phyloP scores from a whole-genome alignment of 176 grass and related monocot genomes.

The Cenchrus purpureus region DNA sequence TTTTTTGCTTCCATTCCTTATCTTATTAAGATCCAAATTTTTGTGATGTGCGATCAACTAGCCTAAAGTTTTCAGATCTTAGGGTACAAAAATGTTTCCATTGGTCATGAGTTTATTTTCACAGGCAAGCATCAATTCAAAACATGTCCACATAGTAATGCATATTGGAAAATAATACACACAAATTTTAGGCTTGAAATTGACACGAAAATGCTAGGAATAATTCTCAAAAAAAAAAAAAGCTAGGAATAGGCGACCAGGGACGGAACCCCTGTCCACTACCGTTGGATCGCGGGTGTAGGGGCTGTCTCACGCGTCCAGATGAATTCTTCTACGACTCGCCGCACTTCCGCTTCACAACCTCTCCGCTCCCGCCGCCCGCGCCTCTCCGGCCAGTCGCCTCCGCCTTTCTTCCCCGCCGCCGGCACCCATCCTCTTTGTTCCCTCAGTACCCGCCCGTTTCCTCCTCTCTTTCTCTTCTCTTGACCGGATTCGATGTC shows the following conservation, averaged over 20 bases:
- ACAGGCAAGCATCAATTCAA: background rate
- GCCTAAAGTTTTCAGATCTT: too few species aligned
- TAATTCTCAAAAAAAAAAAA: too few species aligned
- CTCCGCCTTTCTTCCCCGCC: background rate
- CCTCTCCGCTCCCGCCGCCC: background rate
- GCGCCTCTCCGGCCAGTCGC: conserved; percentile 13
- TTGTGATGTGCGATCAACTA: background rate
- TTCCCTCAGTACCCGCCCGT: background rate
- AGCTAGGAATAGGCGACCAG: too few species aligned
- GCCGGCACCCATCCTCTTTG: background rate
- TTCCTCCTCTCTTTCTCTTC: background rate
- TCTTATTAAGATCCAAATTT: too few species aligned
- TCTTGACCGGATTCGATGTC: conserved; percentile 33
- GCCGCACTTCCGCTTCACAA: background rate
- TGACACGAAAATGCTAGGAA: too few species aligned
- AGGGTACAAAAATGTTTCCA: background rate
- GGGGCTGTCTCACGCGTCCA: background rate
- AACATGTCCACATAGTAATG: background rate
- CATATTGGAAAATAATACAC: background rate
- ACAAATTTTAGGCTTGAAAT: too few species aligned
- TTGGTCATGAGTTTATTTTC: background rate
- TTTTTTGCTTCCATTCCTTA: too few species aligned
- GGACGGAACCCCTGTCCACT: background rate
- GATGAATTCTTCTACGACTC: background rate
- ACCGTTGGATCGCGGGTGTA: background rate